These are phyloP conservation scores for Jacaranda copaia DNA, from an alignment of 257 asterid species.

Conservation along the genomic window DNA sequence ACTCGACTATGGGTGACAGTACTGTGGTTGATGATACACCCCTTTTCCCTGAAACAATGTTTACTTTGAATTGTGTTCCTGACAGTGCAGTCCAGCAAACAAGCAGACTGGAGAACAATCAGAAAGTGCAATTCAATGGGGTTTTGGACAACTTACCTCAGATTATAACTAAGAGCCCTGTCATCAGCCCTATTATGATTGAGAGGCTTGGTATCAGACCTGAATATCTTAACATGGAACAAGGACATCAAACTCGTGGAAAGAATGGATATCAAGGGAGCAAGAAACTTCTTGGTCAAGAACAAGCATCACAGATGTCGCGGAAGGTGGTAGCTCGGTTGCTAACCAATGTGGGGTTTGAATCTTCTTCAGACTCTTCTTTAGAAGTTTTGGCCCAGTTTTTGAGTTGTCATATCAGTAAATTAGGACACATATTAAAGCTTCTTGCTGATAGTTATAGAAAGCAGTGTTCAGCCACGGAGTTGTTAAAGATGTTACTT, in stretches of 20 bases:
- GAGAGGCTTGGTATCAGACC: slow-evolving; percentile 97
- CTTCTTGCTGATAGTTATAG: slow-evolving; percentile 85
- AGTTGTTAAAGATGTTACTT: slow-evolving; percentile 92
- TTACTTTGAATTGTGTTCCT: slow-evolving; percentile 85
- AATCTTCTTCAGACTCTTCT: slow-evolving; percentile 78
- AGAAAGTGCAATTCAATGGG: slow-evolving; percentile 80
- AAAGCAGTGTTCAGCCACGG: slow-evolving; percentile 90
- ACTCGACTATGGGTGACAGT: slow-evolving; percentile 48
- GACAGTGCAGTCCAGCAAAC: slow-evolving; percentile 69
- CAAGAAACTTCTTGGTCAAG: slow-evolving; percentile 67
- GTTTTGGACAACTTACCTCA: slow-evolving; percentile 88
- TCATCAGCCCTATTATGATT: slow-evolving; percentile 85
- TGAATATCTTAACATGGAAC: slow-evolving; percentile 87
- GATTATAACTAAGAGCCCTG: slow-evolving; percentile 67
- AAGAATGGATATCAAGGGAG: slow-evolving; percentile 65
- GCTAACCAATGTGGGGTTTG: slow-evolving; percentile 76
- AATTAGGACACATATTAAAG: slow-evolving; percentile 82
- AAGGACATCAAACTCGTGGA: slow-evolving; percentile 69
- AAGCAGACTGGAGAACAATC: slow-evolving; percentile 48
- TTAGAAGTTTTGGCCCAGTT: slow-evolving; percentile 78
- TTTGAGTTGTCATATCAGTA: slow-evolving; percentile 73
- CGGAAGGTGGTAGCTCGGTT: slow-evolving; percentile 82
- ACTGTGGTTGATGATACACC: slow-evolving; percentile 60
- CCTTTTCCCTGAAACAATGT: slow-evolving; percentile 91
- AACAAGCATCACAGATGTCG: slow-evolving; percentile 80